phyloP scores from a whole-genome alignment of 768 basidiomycete species.

The Lactifluus hygrophoroides region DNA sequence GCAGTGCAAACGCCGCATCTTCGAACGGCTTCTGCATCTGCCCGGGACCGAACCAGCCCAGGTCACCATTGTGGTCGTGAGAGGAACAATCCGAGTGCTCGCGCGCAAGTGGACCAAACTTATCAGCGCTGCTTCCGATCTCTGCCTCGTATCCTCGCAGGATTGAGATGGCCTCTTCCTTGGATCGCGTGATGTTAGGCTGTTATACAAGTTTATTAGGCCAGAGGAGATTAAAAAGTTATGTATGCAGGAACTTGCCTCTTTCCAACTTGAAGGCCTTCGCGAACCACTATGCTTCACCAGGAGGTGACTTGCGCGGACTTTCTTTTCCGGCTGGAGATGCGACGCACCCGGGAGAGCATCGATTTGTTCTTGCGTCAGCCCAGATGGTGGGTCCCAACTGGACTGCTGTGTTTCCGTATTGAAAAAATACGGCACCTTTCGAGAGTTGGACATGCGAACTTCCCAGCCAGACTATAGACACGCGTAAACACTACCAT shows the following conservation, averaged over 20 bases:
- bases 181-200: constrained; percentile 73
- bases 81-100: constrained; percentile 86
- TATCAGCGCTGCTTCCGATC: constrained; percentile 45
- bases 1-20: constrained; percentile 68
- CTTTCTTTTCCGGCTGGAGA: constrained; percentile 47
- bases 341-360: constrained; percentile 62
- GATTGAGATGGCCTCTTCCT: constrained; percentile 83
- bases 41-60: constrained; percentile 75
- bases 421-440: constrained; percentile 87
- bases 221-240: neutral
- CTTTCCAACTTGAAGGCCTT: constrained; percentile 77
- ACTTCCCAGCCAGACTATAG: constrained; percentile 59
- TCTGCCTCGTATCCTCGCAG: constrained; percentile 53
- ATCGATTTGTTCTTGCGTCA: constrained; percentile 52
- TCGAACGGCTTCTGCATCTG: constrained; percentile 99
- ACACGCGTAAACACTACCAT: neutral
- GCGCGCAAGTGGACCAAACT: constrained; percentile 69
- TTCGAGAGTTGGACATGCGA: constrained; percentile 70
- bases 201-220: constrained; percentile 25
- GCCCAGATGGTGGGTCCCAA: constrained; percentile 67
- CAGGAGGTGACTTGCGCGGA: constrained; percentile 91
- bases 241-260: constrained; percentile 38
- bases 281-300: constrained; percentile 84
- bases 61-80: constrained; percentile 73
- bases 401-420: constrained; percentile 53